Evolutionary conservation across 1,284 basidiomycete genomes (phyloP).

Genomic region (Ustanciosporium gigantosporum): DNA sequence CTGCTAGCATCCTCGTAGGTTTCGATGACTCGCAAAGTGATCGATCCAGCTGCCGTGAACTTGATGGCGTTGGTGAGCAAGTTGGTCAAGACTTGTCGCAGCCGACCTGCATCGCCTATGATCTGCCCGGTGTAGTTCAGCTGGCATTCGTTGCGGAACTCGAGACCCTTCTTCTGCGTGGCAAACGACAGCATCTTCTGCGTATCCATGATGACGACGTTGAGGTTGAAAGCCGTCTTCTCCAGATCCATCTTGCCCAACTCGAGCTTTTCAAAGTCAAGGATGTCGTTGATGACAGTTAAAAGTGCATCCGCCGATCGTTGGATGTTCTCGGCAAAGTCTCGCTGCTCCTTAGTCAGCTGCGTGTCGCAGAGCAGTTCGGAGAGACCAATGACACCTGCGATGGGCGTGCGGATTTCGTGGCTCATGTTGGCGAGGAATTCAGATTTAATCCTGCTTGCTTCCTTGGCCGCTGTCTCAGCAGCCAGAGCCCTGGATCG

Average conservation of each 20-base stretch:
- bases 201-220: conserved; percentile 58
- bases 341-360: conserved; percentile 61
- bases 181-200: conserved; percentile 59
- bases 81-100: conserved; percentile 61
- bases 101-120: conserved; percentile 50
- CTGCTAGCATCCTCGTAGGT: conserved; percentile 46
- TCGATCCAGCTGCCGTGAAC: conserved; percentile 58
- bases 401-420: conserved; percentile 64
- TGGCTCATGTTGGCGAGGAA: conserved; percentile 62
- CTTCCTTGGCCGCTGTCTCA: conserved; percentile 63
- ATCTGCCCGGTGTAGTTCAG: conserved; percentile 49
- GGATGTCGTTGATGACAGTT: conserved; percentile 64
- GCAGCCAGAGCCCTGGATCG: conserved; percentile 56
- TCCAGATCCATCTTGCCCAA: conserved; percentile 63
- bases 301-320: conserved; percentile 63
- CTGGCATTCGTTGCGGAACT: conserved; percentile 54
- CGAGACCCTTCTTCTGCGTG: conserved; percentile 59
- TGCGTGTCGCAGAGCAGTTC: conserved; percentile 57
- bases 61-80: conserved; percentile 63
- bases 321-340: conserved; percentile 63
- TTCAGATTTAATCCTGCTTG: conserved; percentile 64
- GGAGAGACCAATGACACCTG: conserved; percentile 61
- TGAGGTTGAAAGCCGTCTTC: conserved; percentile 62
- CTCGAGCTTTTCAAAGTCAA: conserved; percentile 64
- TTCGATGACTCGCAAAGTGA: conserved; percentile 55